Percentiles rank a stretch among this genome's conserved stretches.
phyloP scores from a whole-genome alignment of 2,329 filamentous ascomycete species.

The Sphaerostilbella broomeana region DNA sequence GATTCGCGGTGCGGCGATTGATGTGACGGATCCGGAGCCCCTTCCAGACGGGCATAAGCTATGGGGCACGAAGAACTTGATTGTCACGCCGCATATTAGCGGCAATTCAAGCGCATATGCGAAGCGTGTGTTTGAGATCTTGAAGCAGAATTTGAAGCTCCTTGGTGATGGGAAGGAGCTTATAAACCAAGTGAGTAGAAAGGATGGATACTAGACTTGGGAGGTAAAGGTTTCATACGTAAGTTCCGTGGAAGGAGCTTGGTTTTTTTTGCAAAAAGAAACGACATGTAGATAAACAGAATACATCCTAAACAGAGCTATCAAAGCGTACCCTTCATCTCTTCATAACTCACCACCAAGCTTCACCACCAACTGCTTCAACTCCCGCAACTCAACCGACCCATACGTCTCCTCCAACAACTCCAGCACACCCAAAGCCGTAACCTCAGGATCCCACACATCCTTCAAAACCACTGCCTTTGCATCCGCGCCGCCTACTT shows the following conservation, averaged over 20 bases:
- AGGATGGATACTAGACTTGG: constrained; percentile 22
- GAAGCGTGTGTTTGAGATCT: constrained; percentile 35
- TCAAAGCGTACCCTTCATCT: background rate
- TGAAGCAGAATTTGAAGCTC: constrained; percentile 35
- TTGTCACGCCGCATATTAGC: constrained; percentile 52
- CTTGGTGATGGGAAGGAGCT: constrained; percentile 31
- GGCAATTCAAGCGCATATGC: constrained; percentile 35
- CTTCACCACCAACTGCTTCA: constrained; percentile 13
- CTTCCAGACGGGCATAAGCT: constrained; percentile 60
- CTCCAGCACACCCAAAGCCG: constrained; percentile 22
- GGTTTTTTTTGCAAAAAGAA: no score
- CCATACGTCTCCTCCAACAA: constrained; percentile 22
- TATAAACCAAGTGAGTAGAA: constrained; percentile 35
- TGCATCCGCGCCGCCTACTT: constrained; percentile 21
- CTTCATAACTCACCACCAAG: background rate
- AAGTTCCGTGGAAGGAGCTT: no score
- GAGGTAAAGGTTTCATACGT: no score
- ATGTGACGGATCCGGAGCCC: constrained; percentile 76
- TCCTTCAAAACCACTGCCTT: constrained; percentile 22
- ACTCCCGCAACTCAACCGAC: constrained; percentile 14
- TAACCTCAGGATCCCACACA: constrained; percentile 25
- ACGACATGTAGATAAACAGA: no score
- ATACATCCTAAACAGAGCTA: no score
- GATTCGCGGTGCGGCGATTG: constrained; percentile 61
- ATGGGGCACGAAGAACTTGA: constrained; percentile 63